Percentiles rank a stretch among this genome's conserved stretches.
These are phyloP conservation scores for Kazachstania taianensis DNA, from an alignment of 805 yeast genomes.

Conservation along the genomic window DNA sequence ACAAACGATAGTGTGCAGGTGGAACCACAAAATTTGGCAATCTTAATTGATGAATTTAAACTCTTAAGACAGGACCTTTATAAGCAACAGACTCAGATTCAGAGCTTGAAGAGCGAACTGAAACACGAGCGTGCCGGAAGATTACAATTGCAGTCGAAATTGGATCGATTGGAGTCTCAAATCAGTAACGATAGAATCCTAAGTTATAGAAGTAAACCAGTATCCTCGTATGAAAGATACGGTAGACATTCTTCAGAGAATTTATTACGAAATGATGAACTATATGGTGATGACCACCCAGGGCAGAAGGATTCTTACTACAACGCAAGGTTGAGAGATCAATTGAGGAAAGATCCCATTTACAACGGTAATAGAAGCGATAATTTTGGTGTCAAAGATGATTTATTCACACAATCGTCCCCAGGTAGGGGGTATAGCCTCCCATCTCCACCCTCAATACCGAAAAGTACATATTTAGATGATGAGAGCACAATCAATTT, in stretches of 20 bases:
- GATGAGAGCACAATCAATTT: conserved; percentile 5
- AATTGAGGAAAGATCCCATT: too few relatives aligned
- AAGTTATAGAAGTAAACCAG: too few relatives aligned
- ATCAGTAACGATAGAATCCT: neutral
- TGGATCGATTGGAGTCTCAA: conserved; percentile 9
- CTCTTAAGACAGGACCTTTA: conserved; percentile 12
- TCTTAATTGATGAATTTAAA: conserved; percentile 12
- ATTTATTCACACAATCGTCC: too few relatives aligned
- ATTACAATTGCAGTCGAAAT: conserved; percentile 10
- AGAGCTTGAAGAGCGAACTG: conserved; percentile 12
- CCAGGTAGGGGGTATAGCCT: too few relatives aligned
- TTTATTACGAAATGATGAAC: too few relatives aligned
- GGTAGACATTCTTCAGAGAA: neutral
- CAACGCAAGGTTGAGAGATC: neutral
- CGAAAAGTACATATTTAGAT: neutral
- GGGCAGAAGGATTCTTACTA: neutral
- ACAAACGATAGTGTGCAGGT: neutral
- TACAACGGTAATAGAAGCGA: too few relatives aligned
- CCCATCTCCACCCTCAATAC: neutral
- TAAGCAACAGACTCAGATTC: conserved; percentile 17
- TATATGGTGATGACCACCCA: too few relatives aligned
- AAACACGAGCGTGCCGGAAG: conserved; percentile 10
- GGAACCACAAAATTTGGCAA: conserved; percentile 3
- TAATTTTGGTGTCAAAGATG: too few relatives aligned
- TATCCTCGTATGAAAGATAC: neutral